A percentile compares a stretch with the other conserved stretches of the same genome.
These are phyloP conservation scores for Leucocoprinus leucothites DNA, from an alignment of 768 basidiomycete genomes.

Conservation along the genomic window DNA sequence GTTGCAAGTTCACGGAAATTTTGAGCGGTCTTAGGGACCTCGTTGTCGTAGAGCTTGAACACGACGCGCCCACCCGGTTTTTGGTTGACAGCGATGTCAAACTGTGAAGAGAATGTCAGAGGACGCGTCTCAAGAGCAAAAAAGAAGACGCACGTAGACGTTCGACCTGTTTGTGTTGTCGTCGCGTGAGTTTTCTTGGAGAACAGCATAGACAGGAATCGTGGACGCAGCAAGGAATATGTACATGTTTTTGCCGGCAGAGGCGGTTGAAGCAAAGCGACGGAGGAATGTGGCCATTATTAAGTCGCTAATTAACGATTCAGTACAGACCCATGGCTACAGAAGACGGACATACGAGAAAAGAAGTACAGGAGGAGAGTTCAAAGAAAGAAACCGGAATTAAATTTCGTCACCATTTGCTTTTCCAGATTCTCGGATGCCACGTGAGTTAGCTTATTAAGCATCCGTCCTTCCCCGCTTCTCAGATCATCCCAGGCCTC, in stretches of 20 bases:
- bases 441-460: too few species aligned
- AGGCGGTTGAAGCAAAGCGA: constrained; percentile 48
- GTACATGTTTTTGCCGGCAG: constrained; percentile 35
- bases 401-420: too few species aligned
- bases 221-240: constrained; percentile 28
- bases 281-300: constrained; percentile 54
- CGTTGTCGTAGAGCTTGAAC: constrained; percentile 81
- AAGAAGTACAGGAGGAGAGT: too few species aligned
- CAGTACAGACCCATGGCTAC: too few species aligned
- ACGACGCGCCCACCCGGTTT: constrained; percentile 66
- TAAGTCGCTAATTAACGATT: too few species aligned
- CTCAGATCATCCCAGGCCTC: too few species aligned
- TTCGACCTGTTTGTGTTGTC: constrained; percentile 9
- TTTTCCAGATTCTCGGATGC: too few species aligned
- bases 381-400: too few species aligned
- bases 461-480: too few species aligned
- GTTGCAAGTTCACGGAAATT: constrained; percentile 84
- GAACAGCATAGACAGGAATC: constrained; percentile 26
- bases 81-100: constrained; percentile 60
- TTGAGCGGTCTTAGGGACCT: constrained; percentile 74
- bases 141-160: constrained; percentile 12
- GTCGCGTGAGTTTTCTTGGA: constrained; percentile 18
- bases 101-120: constrained; percentile 33
- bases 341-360: too few species aligned
- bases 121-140: not conserved